Percentiles rank a stretch among this genome's conserved stretches.
Conservation (phyloP, 768 basidiomycete species). For the Auricularia auricula-judae region DNA sequence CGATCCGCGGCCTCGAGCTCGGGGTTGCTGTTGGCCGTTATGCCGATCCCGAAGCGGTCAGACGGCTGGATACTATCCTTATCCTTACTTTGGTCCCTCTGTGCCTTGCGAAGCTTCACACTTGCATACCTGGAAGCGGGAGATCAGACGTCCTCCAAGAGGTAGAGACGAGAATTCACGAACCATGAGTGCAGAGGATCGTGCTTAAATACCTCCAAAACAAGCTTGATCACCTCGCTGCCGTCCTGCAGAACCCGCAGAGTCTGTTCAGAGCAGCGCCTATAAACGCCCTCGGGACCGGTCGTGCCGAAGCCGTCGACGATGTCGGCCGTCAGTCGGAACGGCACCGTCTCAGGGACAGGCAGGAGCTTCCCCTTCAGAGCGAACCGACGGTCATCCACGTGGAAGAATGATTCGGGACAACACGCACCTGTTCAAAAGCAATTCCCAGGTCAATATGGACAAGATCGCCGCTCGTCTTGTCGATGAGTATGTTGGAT, state of each 20-base stretch:
- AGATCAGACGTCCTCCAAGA: background rate
- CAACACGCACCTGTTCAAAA: slow-evolving; percentile 69
- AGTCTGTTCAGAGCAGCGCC: slow-evolving; percentile 90
- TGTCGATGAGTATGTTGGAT: slow-evolving; percentile 87
- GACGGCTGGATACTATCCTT: slow-evolving; percentile 7
- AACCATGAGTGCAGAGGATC: slow-evolving; percentile 93
- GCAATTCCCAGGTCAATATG: slow-evolving; percentile 97
- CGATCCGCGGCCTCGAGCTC: slow-evolving; percentile 86
- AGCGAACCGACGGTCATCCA: slow-evolving; percentile 1
- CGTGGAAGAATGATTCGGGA: background rate
- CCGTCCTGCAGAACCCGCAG: slow-evolving; percentile 79
- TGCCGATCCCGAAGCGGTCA: slow-evolving; percentile 33
- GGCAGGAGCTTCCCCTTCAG: slow-evolving; percentile 64
- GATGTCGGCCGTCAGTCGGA: slow-evolving; percentile 88
- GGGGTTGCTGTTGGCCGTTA: slow-evolving; percentile 53
- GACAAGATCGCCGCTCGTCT: slow-evolving; percentile 71
- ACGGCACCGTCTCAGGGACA: slow-evolving; percentile 84
- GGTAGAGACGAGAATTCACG: slow-evolving; percentile 11
- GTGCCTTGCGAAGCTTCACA: slow-evolving; percentile 7
- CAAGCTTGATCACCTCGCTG: slow-evolving; percentile 83
- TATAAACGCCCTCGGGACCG: slow-evolving; percentile 89
- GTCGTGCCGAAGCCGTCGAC: slow-evolving; percentile 89
- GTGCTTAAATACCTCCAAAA: slow-evolving; percentile 93
- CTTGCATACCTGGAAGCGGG: background rate
- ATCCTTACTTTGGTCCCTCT: slow-evolving; percentile 9